phyloP scores from a whole-genome alignment of 495 filamentous ascomycete species.

The Neurospora sp. region DNA sequence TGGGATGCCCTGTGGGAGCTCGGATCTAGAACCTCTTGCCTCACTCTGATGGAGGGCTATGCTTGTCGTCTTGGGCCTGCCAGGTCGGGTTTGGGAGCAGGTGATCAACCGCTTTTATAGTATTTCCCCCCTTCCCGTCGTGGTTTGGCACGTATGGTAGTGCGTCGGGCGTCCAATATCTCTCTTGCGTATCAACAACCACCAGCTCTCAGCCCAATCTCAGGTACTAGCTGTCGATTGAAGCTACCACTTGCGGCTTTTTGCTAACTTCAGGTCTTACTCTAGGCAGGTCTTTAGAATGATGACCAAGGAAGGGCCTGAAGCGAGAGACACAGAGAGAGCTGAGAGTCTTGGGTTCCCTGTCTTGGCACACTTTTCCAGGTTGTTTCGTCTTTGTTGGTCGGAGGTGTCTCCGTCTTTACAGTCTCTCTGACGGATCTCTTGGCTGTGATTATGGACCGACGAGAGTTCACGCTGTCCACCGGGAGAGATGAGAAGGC shows the following conservation, averaged over 20 bases:
- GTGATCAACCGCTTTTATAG: background rate
- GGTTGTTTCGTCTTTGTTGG: background rate
- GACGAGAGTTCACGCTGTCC: background rate
- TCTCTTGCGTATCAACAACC: background rate
- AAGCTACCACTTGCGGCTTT: background rate
- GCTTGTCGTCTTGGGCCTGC: background rate
- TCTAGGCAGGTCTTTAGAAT: background rate
- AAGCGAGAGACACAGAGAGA: background rate
- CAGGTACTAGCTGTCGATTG: background rate
- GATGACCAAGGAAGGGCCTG: background rate
- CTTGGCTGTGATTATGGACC: background rate
- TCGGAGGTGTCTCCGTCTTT: background rate
- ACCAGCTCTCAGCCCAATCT: background rate
- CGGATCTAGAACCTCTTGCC: background rate
- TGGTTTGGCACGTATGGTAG: background rate
- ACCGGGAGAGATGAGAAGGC: background rate
- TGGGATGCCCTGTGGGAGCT: background rate
- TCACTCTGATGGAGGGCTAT: background rate
- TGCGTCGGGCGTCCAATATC: background rate
- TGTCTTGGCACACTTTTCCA: background rate
- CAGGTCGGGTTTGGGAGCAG: background rate
- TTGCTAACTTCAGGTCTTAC: background rate
- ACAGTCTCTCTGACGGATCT: background rate
- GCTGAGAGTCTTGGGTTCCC: background rate
- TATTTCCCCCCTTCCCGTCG: background rate